Evolutionary conservation across 192 early-diverging fungal species (phyloP).

Genomic region (Coemansia sp.): DNA sequence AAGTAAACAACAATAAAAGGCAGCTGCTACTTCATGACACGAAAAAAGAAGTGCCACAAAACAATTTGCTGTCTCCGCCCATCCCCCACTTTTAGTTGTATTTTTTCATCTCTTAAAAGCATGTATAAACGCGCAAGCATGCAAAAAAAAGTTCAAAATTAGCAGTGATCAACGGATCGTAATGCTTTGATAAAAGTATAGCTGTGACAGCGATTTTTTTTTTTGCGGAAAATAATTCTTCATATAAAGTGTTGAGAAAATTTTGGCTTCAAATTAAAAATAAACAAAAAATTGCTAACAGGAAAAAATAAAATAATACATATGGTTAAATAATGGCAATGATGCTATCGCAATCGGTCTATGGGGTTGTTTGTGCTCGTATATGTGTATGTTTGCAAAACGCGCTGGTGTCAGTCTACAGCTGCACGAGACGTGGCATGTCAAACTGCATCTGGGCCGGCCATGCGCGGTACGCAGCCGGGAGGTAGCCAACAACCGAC

Average conservation of each 20-base stretch:
- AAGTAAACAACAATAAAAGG: not conserved
- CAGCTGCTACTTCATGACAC: not conserved
- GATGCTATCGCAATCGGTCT: not conserved
- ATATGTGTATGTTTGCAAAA: not conserved
- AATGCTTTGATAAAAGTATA: no score
- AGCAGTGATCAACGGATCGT: no score
- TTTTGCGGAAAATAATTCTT: no score
- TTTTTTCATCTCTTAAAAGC: no score
- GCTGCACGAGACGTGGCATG: constrained; percentile 44
- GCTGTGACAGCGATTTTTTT: no score
- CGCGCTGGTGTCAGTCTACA: constrained; percentile 13
- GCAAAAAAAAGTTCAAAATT: no score
- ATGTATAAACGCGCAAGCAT: no score
- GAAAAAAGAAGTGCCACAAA: not conserved
- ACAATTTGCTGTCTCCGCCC: no score
- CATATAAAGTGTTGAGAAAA: no score
- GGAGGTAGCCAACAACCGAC: constrained; percentile 35
- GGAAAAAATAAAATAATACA: not conserved
- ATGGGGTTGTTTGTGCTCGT: not conserved
- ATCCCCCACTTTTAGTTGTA: no score
- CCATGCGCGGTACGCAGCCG: constrained; percentile 41
- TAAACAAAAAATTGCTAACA: not conserved
- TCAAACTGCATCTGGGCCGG: constrained; percentile 49
- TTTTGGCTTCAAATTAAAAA: not conserved
- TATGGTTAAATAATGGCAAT: not conserved